Evolutionary conservation across 108 stramenopile species (phyloP).

Genomic region (Craspedostauros australis): DNA sequence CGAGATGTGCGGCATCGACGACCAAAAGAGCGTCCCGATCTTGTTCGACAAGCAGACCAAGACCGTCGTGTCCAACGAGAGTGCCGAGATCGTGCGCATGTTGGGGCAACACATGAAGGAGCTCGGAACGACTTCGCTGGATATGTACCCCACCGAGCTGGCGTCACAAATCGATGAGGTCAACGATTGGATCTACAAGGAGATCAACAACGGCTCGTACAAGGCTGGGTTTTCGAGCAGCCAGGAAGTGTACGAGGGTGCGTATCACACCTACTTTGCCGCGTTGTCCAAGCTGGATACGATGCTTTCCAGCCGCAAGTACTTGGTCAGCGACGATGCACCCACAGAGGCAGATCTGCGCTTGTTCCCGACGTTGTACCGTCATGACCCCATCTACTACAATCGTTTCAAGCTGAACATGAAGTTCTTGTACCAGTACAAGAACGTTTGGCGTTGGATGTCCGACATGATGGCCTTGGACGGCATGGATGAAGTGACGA

Average conservation of each 20-base stretch:
- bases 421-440: slow-evolving; percentile 40
- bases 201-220: slow-evolving; percentile 90
- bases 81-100: slow-evolving; percentile 91
- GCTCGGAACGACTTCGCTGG: slow-evolving; percentile 50
- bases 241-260: slow-evolving; percentile 86
- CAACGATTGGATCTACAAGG: slow-evolving; percentile 81
- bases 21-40: slow-evolving; percentile 81
- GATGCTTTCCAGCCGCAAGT: slow-evolving; percentile 52
- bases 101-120: slow-evolving; percentile 72
- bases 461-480: slow-evolving; percentile 20
- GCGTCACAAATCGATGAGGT: slow-evolving; percentile 61
- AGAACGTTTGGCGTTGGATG: slow-evolving; percentile 61
- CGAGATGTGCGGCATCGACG: slow-evolving; percentile 20
- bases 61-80: slow-evolving; percentile 91
- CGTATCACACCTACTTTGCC: slow-evolving; percentile 62
- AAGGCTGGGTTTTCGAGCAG: slow-evolving; percentile 83
- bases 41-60: slow-evolving; percentile 87
- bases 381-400: slow-evolving; percentile 87
- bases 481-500: slow-evolving; percentile 29
- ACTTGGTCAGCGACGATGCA: slow-evolving; percentile 40
- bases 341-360: slow-evolving; percentile 88
- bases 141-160: slow-evolving; percentile 72
- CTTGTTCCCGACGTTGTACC: slow-evolving; percentile 74
- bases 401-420: slow-evolving; percentile 81
- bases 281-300: slow-evolving; percentile 66